Percentiles rank a stretch among this genome's conserved stretches.
phyloP scores from a whole-genome alignment of 805 yeast genomes.

The Metschnikowia proteae region DNA sequence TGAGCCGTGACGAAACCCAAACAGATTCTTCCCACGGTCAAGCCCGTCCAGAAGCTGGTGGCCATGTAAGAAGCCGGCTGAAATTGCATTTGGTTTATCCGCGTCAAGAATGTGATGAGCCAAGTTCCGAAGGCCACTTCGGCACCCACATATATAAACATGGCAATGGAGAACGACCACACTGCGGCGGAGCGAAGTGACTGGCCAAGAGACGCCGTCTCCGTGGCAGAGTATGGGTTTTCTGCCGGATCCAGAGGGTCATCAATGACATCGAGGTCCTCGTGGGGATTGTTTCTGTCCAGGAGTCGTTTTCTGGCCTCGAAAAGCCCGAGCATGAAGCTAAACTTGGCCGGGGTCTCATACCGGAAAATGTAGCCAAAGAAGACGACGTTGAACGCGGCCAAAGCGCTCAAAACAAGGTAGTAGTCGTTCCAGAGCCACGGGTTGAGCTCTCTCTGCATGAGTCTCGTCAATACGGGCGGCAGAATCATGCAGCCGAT shows the following conservation, averaged over 20 bases:
- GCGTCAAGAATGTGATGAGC: constrained; percentile 45
- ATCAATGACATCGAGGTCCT: constrained; percentile 4
- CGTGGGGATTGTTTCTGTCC: not conserved
- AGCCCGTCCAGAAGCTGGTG: constrained; percentile 48
- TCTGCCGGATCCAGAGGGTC: constrained; percentile 16
- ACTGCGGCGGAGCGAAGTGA: constrained; percentile 34
- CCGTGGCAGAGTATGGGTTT: constrained; percentile 1
- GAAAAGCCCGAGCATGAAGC: constrained; percentile 22
- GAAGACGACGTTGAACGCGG: constrained; percentile 21
- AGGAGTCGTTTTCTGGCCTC: constrained; percentile 10
- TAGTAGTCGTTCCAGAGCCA: constrained; percentile 51
- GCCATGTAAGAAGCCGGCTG: constrained; percentile 44
- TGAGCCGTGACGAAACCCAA: constrained; percentile 54
- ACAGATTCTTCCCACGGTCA: constrained; percentile 46
- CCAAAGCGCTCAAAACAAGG: constrained; percentile 29
- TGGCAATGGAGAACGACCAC: constrained; percentile 37
- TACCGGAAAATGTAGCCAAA: constrained; percentile 28
- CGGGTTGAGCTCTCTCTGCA: constrained; percentile 34
- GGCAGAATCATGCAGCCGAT: constrained; percentile 53
- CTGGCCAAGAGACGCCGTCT: constrained; percentile 27
- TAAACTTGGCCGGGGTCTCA: constrained; percentile 46
- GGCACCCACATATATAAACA: constrained; percentile 50
- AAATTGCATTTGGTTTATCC: constrained; percentile 37
- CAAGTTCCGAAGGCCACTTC: constrained; percentile 53
- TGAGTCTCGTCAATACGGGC: constrained; percentile 38